phyloP scores from a whole-genome alignment of 495 filamentous ascomycete species.

The Schizothecium vesticola region DNA sequence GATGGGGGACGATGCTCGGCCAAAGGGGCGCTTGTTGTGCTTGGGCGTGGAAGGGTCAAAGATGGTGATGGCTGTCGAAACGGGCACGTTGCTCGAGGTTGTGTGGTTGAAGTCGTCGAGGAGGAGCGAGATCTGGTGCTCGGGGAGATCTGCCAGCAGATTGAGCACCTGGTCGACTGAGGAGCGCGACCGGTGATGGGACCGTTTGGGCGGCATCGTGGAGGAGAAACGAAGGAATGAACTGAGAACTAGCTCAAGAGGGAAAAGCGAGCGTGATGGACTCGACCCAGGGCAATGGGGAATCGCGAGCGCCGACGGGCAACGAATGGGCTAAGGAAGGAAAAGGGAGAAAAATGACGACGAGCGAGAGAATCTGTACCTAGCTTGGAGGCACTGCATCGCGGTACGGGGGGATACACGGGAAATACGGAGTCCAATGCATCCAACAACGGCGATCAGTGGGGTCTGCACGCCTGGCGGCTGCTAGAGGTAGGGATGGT shows the following conservation, averaged over 20 bases:
- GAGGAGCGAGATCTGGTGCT: conserved; percentile 29
- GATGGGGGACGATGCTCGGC: conserved; percentile 27
- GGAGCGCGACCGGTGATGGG: conserved; percentile 30
- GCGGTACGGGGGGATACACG: background rate
- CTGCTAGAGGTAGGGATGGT: background rate
- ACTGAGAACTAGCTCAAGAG: conserved; percentile 12
- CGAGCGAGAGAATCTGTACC: background rate
- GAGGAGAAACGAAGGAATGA: conserved; percentile 13
- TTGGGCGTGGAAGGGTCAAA: conserved; percentile 23
- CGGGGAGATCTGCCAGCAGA: conserved; percentile 35
- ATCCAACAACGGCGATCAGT: conserved; percentile 8
- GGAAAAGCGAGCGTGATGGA: background rate
- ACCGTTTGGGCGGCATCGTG: conserved; percentile 28
- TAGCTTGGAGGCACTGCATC: background rate
- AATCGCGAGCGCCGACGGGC: conserved; percentile 7
- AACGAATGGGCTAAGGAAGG: background rate
- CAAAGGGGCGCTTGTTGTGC: conserved; percentile 23
- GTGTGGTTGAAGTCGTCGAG: conserved; percentile 37
- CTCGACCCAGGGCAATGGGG: conserved; percentile 8
- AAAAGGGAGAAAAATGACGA: background rate
- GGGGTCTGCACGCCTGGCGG: conserved; percentile 3
- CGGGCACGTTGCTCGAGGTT: conserved; percentile 34
- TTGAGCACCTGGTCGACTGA: conserved; percentile 38
- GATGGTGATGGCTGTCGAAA: conserved; percentile 31
- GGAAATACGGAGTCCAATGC: conserved; percentile 7